Base-by-base conservation (phyloP, 2,329 filamentous ascomycete genomes). In the Pseudogymnoascus sp. region DNA sequence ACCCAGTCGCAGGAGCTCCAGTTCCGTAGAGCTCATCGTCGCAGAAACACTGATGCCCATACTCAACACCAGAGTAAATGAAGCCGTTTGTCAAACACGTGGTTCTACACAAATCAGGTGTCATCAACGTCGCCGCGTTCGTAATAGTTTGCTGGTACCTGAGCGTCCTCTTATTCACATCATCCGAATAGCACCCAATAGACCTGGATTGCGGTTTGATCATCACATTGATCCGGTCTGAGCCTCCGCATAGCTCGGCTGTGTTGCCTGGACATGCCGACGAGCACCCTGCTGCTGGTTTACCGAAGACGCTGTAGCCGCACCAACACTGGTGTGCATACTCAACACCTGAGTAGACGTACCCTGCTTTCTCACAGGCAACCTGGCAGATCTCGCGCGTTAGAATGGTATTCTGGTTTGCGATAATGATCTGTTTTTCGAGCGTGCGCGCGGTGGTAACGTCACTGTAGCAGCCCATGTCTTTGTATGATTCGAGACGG, bases 101-200 rank as follows among this genome's bases (percentile, higher is more conserved):
- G 18, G 9, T 37, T 21, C 55, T 33, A 10, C 55, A 58, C 55
- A 58, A 5, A 3, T 58, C 55, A 13, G 15, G 7, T n/a, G 55
- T 58, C 65, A 67, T 67, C 15, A 58, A n/a, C 29, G 29, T 36
- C 29, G 55, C 10, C 55, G 9, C 31, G 15, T 58, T 58, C 9
- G 55, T 3, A 58, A 58, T 7, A 8, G 55, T 7, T 5, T 29
- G 3, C 31, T 36, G 35, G 29, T 58, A 58, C 35, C 55, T 58
- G 29, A 58, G 35, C 5, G 55, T 58, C 31, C 55, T 35, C 10
- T 35, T 37, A 21, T 58, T 58, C 29, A 37, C 35, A 37, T 58
- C 55, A 27, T 58, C 55, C 1, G 29, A 35, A 36, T 58, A 58
- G 55, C 55, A 58, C 5, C 55, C 55, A 7, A 58, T 13, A 36